Conservation (phyloP, 176 grass and related monocot genomes). For the Bothriochloa decipiens region DNA sequence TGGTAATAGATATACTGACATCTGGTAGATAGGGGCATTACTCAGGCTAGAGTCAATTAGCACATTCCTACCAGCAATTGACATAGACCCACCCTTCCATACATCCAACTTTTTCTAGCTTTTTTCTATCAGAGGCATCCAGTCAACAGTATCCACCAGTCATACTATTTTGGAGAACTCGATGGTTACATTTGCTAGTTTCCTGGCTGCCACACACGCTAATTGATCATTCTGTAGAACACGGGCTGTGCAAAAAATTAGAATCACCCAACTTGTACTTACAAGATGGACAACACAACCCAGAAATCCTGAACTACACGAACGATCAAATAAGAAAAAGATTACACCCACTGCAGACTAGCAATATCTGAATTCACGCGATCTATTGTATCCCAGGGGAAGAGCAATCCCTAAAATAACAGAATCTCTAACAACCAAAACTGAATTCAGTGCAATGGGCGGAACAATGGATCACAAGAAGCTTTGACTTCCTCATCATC, state of each 20-base stretch:
- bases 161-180: background rate
- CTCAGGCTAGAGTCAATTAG: too few relatives aligned
- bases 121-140: too few relatives aligned
- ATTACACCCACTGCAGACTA: background rate
- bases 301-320: constrained; percentile 9
- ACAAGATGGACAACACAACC: constrained; percentile 41
- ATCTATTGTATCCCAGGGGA: background rate
- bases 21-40: too few relatives aligned
- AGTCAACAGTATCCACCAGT: background rate
- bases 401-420: background rate
- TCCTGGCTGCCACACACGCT: background rate
- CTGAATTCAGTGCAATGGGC: constrained; percentile 36
- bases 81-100: too few relatives aligned
- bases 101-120: too few relatives aligned
- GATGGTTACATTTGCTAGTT: background rate
- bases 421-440: background rate
- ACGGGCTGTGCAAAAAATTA: constrained; percentile 8
- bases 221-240: background rate
- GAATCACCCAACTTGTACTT: background rate
- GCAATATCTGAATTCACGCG: background rate
- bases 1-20: too few relatives aligned
- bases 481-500: constrained; percentile 74
- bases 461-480: constrained; percentile 50
- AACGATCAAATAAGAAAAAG: constrained; percentile 22
- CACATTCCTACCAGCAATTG: too few relatives aligned